A percentile compares a stretch with the other conserved stretches of the same genome.
Evolutionary conservation across 1,284 basidiomycete species (phyloP).

Genomic region (Hortiboletus rubellus): DNA sequence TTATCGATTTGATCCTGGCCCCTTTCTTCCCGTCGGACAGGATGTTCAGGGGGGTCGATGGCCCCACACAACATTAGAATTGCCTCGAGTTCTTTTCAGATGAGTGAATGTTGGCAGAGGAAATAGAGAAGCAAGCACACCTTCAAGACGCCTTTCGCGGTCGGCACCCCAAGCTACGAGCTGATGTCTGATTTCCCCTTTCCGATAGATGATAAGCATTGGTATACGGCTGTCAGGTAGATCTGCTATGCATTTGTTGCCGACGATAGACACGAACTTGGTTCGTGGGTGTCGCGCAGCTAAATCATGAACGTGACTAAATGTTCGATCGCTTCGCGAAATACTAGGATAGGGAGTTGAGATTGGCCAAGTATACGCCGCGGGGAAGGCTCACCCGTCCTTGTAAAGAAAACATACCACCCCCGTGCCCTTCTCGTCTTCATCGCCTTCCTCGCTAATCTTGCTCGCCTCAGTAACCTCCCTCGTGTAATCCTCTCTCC

Average conservation of each 20-base stretch:
- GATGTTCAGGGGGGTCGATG: slow-evolving; percentile 52
- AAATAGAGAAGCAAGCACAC: slow-evolving; percentile 42
- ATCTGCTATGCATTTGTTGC: slow-evolving; percentile 94
- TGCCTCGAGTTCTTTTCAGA: slow-evolving; percentile 64
- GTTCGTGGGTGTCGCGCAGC: slow-evolving; percentile 85
- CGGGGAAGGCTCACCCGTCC: slow-evolving; percentile 61
- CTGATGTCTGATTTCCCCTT: slow-evolving; percentile 87
- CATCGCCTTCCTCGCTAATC: slow-evolving; percentile 63
- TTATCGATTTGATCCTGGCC: slow-evolving; percentile 36
- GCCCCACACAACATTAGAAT: slow-evolving; percentile 61
- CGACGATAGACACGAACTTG: slow-evolving; percentile 96
- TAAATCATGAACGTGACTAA: slow-evolving; percentile 69
- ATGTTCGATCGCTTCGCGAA: slow-evolving; percentile 75
- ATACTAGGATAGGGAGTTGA: slow-evolving; percentile 49
- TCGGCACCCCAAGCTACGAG: slow-evolving; percentile 81
- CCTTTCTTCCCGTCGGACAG: slow-evolving; percentile 26
- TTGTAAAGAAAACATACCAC: slow-evolving; percentile 91
- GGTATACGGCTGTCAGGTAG: slow-evolving; percentile 92
- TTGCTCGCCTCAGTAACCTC: slow-evolving; percentile 95
- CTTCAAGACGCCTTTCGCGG: slow-evolving; percentile 77
- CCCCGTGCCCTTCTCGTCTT: slow-evolving; percentile 71
- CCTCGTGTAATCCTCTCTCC: slow-evolving; percentile 89
- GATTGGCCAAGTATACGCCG: background rate
- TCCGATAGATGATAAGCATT: slow-evolving; percentile 90
- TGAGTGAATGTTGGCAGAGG: background rate